Evolutionary conservation across 192 early-diverging fungal genomes (phyloP).

Genomic region (Geranomyces michiganensis): DNA sequence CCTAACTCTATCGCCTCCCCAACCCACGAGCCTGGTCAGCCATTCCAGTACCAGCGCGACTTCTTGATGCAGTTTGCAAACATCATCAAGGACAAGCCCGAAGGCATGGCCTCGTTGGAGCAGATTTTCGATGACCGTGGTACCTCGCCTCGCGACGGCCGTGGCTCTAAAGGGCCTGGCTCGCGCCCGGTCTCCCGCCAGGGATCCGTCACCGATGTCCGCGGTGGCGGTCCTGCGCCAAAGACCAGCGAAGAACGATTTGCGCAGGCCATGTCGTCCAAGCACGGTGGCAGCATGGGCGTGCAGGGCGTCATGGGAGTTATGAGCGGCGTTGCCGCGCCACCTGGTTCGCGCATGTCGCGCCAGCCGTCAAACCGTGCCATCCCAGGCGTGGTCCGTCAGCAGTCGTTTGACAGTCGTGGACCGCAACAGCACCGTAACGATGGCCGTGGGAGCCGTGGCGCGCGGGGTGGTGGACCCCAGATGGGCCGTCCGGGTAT

Average conservation of each 20-base stretch:
- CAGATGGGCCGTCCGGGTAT: conserved; percentile 7
- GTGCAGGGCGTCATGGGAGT: conserved; percentile 28
- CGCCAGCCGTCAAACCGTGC: conserved; percentile 12
- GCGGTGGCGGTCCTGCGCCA: conserved; percentile 40
- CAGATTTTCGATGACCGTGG: conserved; percentile 47
- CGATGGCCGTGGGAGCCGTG: conserved; percentile 17
- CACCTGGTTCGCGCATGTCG: conserved; percentile 25
- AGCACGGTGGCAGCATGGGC: conserved; percentile 24
- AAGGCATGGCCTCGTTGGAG: conserved; percentile 47
- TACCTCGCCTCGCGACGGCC: conserved; percentile 35
- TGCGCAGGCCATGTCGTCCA: conserved; percentile 15
- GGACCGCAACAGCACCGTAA: background rate
- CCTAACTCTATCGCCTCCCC: conserved; percentile 51
- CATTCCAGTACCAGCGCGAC: conserved; percentile 69
- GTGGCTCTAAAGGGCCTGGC: conserved; percentile 37
- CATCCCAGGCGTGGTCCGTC: background rate
- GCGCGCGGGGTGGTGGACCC: conserved; percentile 18
- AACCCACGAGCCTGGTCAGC: conserved; percentile 53
- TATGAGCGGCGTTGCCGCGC: conserved; percentile 26
- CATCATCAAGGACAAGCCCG: conserved; percentile 65
- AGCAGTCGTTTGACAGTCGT: conserved; percentile 1
- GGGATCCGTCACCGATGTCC: conserved; percentile 38
- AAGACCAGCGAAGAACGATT: conserved; percentile 32
- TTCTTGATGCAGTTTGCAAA: conserved; percentile 81
- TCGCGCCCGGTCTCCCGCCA: conserved; percentile 46